phyloP scores from a whole-genome alignment of 169 alveolate genomes.

The Perkinsus olseni region DNA sequence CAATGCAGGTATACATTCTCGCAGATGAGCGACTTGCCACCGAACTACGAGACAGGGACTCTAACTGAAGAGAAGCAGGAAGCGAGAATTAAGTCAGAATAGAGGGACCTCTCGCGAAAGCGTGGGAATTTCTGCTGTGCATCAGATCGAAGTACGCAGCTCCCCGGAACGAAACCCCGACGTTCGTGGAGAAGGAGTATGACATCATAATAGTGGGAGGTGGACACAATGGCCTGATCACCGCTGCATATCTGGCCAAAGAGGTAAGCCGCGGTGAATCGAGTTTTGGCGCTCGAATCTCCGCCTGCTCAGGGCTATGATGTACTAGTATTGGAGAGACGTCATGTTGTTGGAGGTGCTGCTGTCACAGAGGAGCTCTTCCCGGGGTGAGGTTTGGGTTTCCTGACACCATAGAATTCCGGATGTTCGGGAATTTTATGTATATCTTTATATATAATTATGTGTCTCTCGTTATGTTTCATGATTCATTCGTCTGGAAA shows the following conservation, averaged over 20 bases:
- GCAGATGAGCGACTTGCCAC: background rate
- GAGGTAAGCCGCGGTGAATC: background rate
- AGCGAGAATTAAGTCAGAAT: background rate
- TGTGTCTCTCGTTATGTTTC: too few species aligned
- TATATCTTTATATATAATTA: too few species aligned
- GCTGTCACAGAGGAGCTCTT: background rate
- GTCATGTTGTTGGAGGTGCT: background rate
- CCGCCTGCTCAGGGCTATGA: background rate
- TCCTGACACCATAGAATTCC: background rate
- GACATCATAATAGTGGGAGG: background rate
- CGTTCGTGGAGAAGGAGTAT: background rate
- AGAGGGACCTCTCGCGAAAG: background rate
- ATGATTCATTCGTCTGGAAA: too few species aligned
- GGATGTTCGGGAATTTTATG: too few species aligned
- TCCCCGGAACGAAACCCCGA: background rate
- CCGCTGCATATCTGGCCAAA: background rate
- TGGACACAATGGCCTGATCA: background rate
- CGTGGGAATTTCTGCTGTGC: background rate
- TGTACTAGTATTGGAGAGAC: background rate
- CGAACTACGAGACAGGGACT: background rate
- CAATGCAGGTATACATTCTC: background rate
- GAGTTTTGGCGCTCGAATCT: background rate
- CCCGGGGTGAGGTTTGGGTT: background rate
- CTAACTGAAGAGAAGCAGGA: background rate
- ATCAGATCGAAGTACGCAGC: background rate